A percentile compares a stretch with the other conserved stretches of the same genome.
These are phyloP conservation scores for Huntiella decipiens DNA, from an alignment of 2,329 filamentous ascomycete species.

Conservation along the genomic window DNA sequence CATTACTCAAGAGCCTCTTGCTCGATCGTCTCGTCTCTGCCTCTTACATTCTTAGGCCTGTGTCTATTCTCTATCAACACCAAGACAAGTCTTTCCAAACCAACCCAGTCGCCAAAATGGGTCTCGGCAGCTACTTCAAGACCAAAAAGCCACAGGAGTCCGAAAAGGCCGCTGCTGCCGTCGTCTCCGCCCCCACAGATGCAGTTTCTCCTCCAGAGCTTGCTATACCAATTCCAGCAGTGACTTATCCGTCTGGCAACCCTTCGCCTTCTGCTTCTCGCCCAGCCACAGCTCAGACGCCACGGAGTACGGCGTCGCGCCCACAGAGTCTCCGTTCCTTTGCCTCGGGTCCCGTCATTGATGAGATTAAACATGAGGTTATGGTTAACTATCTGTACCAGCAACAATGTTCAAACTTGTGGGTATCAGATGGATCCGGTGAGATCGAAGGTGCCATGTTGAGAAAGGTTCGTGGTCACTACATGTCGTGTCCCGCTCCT, in stretches of 20 bases:
- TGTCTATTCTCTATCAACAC: background rate
- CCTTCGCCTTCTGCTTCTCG: background rate
- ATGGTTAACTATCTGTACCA: constrained; percentile 74
- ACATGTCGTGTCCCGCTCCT: constrained; percentile 53
- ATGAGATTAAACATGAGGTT: constrained; percentile 62
- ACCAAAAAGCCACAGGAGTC: constrained; percentile 10
- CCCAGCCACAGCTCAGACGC: background rate
- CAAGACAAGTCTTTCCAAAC: constrained; percentile 10
- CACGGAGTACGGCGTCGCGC: background rate
- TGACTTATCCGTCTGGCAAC: background rate
- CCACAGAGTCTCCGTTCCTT: background rate
- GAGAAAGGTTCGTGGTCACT: constrained; percentile 46
- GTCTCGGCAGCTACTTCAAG: constrained; percentile 44
- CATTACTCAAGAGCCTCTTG: background rate
- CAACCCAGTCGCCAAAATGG: constrained; percentile 26
- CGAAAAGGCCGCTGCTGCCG: background rate
- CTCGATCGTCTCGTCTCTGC: background rate
- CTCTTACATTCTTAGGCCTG: background rate
- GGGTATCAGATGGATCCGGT: constrained; percentile 51
- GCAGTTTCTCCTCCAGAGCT: background rate
- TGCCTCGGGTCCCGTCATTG: constrained; percentile 28
- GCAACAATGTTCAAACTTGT: constrained; percentile 55
- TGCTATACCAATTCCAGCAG: background rate
- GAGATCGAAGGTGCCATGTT: constrained; percentile 55
- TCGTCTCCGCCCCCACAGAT: background rate